These are phyloP conservation scores for Pyrus hybrid DNA, from an alignment of 331 rosid genomes.

Conservation along the genomic window DNA sequence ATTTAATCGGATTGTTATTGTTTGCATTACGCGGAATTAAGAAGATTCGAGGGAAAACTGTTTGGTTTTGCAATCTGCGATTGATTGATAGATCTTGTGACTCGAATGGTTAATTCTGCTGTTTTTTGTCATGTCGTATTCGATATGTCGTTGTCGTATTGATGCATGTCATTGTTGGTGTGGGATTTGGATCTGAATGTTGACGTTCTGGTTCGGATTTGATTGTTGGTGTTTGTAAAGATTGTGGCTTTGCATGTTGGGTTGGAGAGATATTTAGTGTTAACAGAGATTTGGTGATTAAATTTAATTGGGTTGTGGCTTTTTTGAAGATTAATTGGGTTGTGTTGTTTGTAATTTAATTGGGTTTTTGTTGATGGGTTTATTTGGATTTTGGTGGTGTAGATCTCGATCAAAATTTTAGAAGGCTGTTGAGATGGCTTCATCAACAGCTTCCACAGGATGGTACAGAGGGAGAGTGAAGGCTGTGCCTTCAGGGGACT, in stretches of 20 bases:
- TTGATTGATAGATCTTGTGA: not conserved
- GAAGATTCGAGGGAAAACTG: not conserved
- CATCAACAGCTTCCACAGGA: conserved; percentile 48
- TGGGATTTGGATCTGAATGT: conserved; percentile 5
- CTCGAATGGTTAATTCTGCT: not conserved
- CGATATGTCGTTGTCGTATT: conserved; percentile 1
- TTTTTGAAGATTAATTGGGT: not conserved
- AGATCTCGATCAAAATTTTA: conserved; percentile 17
- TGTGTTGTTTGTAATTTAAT: not conserved
- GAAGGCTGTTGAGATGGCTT: conserved; percentile 75
- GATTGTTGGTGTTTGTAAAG: not conserved
- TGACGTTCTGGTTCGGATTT: not conserved
- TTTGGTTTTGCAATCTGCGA: not conserved
- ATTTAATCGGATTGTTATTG: not conserved
- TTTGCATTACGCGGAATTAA: not conserved
- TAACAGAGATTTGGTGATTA: not conserved
- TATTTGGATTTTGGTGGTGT: not conserved
- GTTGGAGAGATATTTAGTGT: not conserved
- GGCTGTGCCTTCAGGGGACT: conserved; percentile 82
- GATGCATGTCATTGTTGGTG: not conserved
- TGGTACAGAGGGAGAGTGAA: conserved; percentile 87
- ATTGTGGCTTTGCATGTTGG: conserved; percentile 3
- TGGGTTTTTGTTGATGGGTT: not conserved
- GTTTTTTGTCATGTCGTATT: not conserved
- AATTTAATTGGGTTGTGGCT: not conserved